Evolutionary conservation across 1,284 basidiomycete genomes (phyloP).

Genomic region (Earliella scabrosa): DNA sequence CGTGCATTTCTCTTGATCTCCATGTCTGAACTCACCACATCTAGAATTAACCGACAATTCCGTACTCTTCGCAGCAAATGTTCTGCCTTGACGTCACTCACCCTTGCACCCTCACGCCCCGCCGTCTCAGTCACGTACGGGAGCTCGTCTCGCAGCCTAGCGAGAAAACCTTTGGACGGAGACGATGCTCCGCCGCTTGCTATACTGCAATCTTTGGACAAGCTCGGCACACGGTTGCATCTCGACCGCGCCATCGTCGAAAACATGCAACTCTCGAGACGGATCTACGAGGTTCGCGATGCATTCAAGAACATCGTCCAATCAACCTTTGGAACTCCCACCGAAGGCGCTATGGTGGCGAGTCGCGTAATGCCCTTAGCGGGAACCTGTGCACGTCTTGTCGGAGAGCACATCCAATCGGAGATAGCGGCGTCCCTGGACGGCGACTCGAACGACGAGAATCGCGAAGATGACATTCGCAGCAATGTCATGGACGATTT

Average conservation of each 20-base stretch:
- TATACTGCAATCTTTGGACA: constrained; percentile 43
- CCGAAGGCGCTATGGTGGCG: background rate
- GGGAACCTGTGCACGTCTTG: constrained; percentile 49
- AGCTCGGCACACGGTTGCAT: constrained; percentile 38
- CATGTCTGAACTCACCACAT: constrained; percentile 39
- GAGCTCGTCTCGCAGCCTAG: background rate
- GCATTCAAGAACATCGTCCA: constrained; percentile 55
- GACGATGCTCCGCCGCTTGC: constrained; percentile 41
- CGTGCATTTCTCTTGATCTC: background rate
- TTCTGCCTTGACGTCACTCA: constrained; percentile 38
- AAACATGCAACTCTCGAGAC: constrained; percentile 48
- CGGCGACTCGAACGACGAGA: constrained; percentile 30
- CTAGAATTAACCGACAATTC: constrained; percentile 56
- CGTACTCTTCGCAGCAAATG: constrained; percentile 60
- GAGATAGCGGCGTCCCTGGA: constrained; percentile 34
- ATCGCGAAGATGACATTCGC: constrained; percentile 32
- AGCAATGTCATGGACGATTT: constrained; percentile 43
- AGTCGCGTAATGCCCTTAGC: constrained; percentile 39
- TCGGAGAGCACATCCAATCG: constrained; percentile 50
- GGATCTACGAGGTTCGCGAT: constrained; percentile 55
- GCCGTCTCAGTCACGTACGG: constrained; percentile 32
- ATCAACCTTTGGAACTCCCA: constrained; percentile 29
- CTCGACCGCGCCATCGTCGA: constrained; percentile 41
- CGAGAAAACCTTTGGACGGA: constrained; percentile 3
- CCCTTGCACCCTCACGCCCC: constrained; percentile 23